Base-by-base conservation (phyloP, 352 stramenopile species). In the Pythium monospermum region DNA sequence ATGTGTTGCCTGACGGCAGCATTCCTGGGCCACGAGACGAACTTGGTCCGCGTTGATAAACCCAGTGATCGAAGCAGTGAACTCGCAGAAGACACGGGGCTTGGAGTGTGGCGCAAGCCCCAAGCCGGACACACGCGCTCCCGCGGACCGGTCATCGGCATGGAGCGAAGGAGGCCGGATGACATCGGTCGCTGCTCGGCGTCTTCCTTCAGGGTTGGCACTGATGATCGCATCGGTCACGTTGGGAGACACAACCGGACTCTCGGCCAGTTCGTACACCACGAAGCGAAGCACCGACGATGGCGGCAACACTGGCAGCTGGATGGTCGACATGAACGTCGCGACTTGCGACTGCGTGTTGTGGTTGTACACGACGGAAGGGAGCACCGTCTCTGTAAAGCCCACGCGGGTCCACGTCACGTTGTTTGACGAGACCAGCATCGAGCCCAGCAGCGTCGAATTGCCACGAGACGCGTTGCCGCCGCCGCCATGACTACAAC, bases 221-320 rank as follows among this genome's bases (percentile, higher is more conserved):
- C n/a, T n/a, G n/a, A n/a, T 46, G 43, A 64, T 52, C 4, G 30
- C 30, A 19, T 55, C 49, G 6, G 47, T 60, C n/a, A n/a, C n/a
- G n/a, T n/a, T n/a, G n/a, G n/a, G n/a, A n/a, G n/a, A n/a, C n/a
- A n/a, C n/a, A n/a, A n/a, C n/a, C n/a, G n/a, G n/a, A n/a, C n/a
- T 87, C 79, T n/a, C 67, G 66, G n/a, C n/a, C n/a, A 90, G 66
- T 51, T 90, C 76, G 55, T 93, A 91, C 32, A 91, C 75, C 2
- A 93, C 77, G 40, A 93, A 93, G 11, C 82, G 82, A 22, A 93
- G 55, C 44, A 87, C 69, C 2, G 77, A 66, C 23, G 86, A 84
- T 4, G 67, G 49, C 22, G 73, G 63, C 64, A 87, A 76, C 26
- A 85, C 64, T 11, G 82, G 79, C 23, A 91, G 79, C 53, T 93